Percentiles rank a stretch among this genome's conserved stretches.
Conservation (phyloP, 441 rosid genomes). For the Euphorbia schlechtendalii region DNA sequence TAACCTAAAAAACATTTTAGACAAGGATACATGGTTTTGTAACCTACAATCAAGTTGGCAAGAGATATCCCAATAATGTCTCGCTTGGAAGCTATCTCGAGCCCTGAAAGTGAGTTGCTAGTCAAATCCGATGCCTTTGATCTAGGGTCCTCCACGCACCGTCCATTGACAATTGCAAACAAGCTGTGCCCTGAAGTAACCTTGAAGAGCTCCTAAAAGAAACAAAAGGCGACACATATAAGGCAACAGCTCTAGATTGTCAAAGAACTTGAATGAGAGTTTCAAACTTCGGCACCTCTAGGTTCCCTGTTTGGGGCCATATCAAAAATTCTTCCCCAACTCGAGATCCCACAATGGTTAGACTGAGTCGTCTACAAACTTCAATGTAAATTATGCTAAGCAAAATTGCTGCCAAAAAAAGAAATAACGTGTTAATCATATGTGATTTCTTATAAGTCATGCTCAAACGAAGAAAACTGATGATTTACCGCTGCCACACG, state of each 20-base stretch:
- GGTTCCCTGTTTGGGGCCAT: slow-evolving; percentile 79
- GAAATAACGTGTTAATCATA: slow-evolving; percentile 18
- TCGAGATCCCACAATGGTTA: slow-evolving; percentile 82
- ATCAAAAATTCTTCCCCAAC: slow-evolving; percentile 93
- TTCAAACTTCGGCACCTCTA: slow-evolving; percentile 44
- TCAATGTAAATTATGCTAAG: slow-evolving; percentile 88
- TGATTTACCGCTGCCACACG: slow-evolving; percentile 68
- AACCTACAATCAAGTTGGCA: slow-evolving; percentile 83
- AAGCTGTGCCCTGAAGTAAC: slow-evolving; percentile 74
- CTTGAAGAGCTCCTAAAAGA: slow-evolving; percentile 66
- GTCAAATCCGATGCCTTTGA: slow-evolving; percentile 92
- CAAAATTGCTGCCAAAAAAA: slow-evolving; percentile 61
- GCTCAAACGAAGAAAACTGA: slow-evolving; percentile 13
- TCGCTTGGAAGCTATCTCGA: slow-evolving; percentile 71
- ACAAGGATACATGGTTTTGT: background rate
- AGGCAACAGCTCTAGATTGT: slow-evolving; percentile 8
- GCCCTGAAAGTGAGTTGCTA: slow-evolving; percentile 62
- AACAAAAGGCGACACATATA: slow-evolving; percentile 6
- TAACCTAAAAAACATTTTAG: background rate
- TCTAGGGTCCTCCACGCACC: slow-evolving; percentile 79
- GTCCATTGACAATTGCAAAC: slow-evolving; percentile 75
- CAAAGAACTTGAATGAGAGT: slow-evolving; percentile 3
- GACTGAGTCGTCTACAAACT: slow-evolving; percentile 68
- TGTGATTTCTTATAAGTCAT: slow-evolving; percentile 5
- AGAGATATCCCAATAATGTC: slow-evolving; percentile 87